Conservation (phyloP, 495 filamentous ascomycete genomes). For the Tuber microsphaerosporum region DNA sequence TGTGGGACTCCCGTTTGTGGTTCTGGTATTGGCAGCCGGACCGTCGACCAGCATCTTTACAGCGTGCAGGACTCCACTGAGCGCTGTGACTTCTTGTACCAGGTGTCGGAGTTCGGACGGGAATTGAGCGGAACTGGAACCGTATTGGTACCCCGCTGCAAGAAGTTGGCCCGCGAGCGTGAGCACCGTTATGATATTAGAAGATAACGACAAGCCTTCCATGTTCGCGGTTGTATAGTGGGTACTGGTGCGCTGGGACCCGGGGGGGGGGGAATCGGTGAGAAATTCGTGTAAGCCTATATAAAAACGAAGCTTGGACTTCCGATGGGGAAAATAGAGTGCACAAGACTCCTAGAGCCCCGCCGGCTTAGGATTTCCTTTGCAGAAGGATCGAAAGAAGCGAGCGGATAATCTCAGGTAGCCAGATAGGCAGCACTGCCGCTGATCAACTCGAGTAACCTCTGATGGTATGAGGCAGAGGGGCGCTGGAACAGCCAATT, state of each 20-base stretch:
- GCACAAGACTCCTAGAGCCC: not conserved
- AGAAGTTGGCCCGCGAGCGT: constrained; percentile 7
- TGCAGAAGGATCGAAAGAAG: not conserved
- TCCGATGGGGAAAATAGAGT: not conserved
- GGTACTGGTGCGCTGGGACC: not conserved
- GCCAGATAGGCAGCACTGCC: not conserved
- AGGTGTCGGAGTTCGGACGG: constrained; percentile 7
- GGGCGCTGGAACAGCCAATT: not conserved
- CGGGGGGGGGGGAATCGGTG: not conserved
- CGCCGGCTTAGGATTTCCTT: not conserved
- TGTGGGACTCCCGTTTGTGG: not conserved
- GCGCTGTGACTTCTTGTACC: constrained; percentile 1
- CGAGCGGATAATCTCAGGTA: not conserved
- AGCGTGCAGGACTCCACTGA: constrained; percentile 11
- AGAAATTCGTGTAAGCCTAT: not conserved
- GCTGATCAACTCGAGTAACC: not conserved
- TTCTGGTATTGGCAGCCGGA: not conserved
- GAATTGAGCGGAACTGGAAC: constrained; percentile 5
- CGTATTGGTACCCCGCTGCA: constrained; percentile 13
- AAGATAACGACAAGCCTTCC: constrained; percentile 14
- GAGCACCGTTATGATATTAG: constrained; percentile 4
- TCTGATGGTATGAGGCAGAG: not conserved
- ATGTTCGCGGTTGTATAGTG: not conserved
- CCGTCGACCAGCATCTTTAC: constrained; percentile 5
- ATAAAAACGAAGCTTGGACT: not conserved